Conservation (phyloP, 192 early-diverging fungal genomes). For the Spizellomyces sp. region DNA sequence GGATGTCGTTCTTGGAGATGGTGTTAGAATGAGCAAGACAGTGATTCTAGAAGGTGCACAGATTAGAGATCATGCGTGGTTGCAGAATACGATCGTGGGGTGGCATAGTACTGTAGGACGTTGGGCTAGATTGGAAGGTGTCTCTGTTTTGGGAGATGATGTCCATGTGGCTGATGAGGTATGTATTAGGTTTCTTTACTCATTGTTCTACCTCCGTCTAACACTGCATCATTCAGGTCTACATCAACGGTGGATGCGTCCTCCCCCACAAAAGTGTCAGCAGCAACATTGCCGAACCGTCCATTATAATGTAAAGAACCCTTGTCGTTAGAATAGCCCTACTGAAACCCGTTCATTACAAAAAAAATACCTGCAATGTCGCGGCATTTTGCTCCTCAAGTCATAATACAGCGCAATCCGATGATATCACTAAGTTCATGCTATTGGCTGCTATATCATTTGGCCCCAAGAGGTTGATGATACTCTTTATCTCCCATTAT, state of each 20-base stretch:
- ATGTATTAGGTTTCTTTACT: constrained; percentile 10
- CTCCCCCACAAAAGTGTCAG: constrained; percentile 96
- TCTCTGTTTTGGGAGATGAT: constrained; percentile 96
- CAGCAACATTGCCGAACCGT: constrained; percentile 85
- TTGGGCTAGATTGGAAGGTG: constrained; percentile 93
- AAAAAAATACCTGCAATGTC: too few species aligned
- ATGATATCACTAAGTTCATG: too few species aligned
- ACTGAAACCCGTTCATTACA: too few species aligned
- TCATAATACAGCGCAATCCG: too few species aligned
- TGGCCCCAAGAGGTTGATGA: too few species aligned
- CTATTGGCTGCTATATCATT: too few species aligned
- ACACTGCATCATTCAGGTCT: constrained; percentile 49
- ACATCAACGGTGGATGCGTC: constrained; percentile 92
- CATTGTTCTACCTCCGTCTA: not conserved
- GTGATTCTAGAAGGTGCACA: constrained; percentile 84
- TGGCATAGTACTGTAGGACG: constrained; percentile 95
- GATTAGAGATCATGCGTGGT: constrained; percentile 90
- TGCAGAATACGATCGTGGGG: constrained; percentile 88
- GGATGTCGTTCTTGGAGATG: constrained; percentile 86
- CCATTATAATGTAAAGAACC: constrained; percentile 83
- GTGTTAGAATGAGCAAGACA: constrained; percentile 87
- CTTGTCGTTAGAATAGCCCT: too few species aligned
- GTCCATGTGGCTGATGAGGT: constrained; percentile 90
- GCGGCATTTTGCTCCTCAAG: too few species aligned
- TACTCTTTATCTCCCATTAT: too few species aligned